phyloP scores from a whole-genome alignment of 352 stramenopile species.

The Globisporangium echinulatum region DNA sequence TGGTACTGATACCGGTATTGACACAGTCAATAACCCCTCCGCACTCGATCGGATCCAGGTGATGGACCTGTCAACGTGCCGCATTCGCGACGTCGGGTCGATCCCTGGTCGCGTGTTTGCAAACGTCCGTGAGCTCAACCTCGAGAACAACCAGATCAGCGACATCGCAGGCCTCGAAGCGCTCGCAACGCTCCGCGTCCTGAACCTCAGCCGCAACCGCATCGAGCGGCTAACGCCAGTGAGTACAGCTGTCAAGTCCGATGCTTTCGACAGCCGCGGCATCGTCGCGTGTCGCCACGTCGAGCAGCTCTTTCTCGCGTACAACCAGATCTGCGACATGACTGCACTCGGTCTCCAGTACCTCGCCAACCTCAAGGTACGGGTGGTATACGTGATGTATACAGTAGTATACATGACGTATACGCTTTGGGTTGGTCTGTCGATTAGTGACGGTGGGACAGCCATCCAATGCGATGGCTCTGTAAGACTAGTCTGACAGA shows the following conservation, averaged over 20 bases:
- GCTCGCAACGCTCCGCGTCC: constrained; percentile 46
- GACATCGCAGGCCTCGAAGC: constrained; percentile 61
- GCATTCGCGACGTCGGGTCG: constrained; percentile 58
- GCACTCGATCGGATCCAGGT: constrained; percentile 57
- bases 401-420: no score
- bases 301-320: constrained; percentile 61
- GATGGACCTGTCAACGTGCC: constrained; percentile 69
- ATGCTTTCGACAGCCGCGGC: constrained; percentile 34
- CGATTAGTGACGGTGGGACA: not conserved
- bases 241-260: constrained; percentile 16
- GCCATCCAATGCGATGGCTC: not conserved
- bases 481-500: not conserved
- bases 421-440: not conserved
- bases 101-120: constrained; percentile 57
- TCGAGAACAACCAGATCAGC: constrained; percentile 84
- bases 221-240: constrained; percentile 45
- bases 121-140: constrained; percentile 63
- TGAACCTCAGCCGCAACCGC: constrained; percentile 77
- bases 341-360: constrained; percentile 54
- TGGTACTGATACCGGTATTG: no score
- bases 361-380: constrained; percentile 58
- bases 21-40: not conserved
- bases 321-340: constrained; percentile 83
- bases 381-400: no score
- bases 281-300: constrained; percentile 60